phyloP scores from a whole-genome alignment of 2,329 filamentous ascomycete species.

The Microcyclosporella mali region DNA sequence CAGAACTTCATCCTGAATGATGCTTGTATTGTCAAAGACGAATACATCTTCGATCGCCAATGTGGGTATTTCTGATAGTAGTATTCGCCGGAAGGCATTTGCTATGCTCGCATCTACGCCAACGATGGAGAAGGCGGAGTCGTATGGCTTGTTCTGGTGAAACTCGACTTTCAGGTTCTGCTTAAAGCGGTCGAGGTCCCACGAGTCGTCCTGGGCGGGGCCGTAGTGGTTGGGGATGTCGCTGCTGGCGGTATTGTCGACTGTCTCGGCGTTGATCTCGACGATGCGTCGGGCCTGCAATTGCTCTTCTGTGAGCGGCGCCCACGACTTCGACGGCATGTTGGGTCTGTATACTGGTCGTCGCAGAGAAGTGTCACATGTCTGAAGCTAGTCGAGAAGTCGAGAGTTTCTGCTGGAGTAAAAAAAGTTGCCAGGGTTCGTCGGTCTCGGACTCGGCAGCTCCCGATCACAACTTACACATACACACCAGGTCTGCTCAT shows the following conservation, averaged over 20 bases:
- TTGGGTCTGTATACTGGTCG: neutral
- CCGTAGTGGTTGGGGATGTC: constrained; percentile 84
- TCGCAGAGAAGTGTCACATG: neutral
- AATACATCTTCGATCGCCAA: constrained; percentile 92
- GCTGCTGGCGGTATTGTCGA: constrained; percentile 80
- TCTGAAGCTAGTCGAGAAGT: neutral
- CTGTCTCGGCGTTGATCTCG: constrained; percentile 80
- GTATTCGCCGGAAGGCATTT: constrained; percentile 94
- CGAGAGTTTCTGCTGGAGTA: neutral
- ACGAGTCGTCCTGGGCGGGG: constrained; percentile 77
- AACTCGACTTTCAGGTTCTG: constrained; percentile 68
- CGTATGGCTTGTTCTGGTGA: constrained; percentile 70
- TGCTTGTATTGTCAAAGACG: constrained; percentile 92
- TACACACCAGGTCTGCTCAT: neutral
- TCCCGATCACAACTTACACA: constrained; percentile 1
- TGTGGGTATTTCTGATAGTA: constrained; percentile 89
- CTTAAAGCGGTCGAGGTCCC: constrained; percentile 69
- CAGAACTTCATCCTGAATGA: constrained; percentile 96
- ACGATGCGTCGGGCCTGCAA: constrained; percentile 69
- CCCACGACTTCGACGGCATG: constrained; percentile 20
- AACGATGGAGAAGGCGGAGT: constrained; percentile 83
- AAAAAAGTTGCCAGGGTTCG: no score
- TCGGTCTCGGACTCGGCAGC: neutral
- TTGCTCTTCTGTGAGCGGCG: constrained; percentile 47
- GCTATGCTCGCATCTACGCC: constrained; percentile 88